Evolutionary conservation across 164 flowering plant species (phyloP), one percentile per base, ranked within the genome.

Genomic region (Kalanchoe fedtschenkoi): DNA sequence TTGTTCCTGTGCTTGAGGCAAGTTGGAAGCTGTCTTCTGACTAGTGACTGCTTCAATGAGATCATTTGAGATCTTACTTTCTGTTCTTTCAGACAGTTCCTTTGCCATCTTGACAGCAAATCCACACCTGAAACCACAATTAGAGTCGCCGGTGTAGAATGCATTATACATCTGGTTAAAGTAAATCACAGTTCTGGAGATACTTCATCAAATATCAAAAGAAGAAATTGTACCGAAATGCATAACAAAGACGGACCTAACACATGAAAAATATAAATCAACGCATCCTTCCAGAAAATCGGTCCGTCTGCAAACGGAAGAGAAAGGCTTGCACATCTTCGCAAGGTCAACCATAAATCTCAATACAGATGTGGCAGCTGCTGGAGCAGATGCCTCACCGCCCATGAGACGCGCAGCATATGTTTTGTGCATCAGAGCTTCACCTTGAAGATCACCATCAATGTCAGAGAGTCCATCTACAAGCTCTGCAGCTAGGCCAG

Each of bases 371-470:
- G 96, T 91, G 34, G 99, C 96, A 74, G 97, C 90, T 67, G 96
- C 91, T 78, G 99, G 99, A 65, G 99, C 96, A 32, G 99, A 80
- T 63, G 99, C 97, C 77, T 91, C 96, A 51, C 99, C 99, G 68
- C 99, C 99, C 97, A 95, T 95, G 60, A 95, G 70, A 29, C 99
- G 96, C 13, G 99, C 97, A 1, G 99, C 97, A 82, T 95, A 95
- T 37, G 99, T 95, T 73, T 91, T 95, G 69, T 95, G 99, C 95
- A 95, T 89, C 66, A 95, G 66, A 62, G 99, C 99, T 77, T 91
- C 99, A 64, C 99, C 97, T 70, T 91, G 99, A 75, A 95, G 95
- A 58, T 88, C 97, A 29, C 96, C 97, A 65, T 82, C 77, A 75
- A 82, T 82, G 68, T 95, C 96, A 62, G 83, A 60, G 66, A 81